Base-by-base conservation (phyloP, 2,329 filamentous ascomycete species). In the Beauveria asiatica region DNA sequence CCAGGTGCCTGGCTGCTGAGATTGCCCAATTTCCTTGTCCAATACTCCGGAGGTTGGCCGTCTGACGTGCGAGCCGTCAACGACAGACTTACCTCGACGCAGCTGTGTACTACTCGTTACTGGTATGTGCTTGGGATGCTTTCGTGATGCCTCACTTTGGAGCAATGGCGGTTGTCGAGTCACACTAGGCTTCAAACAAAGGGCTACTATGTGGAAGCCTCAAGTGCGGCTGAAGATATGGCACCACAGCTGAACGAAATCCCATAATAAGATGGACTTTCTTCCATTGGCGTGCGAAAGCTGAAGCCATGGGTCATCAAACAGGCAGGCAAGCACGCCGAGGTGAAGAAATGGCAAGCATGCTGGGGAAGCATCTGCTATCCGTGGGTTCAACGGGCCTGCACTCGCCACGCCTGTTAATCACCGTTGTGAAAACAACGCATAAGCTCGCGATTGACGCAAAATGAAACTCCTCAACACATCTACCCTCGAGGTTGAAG, bases 231-330 rank as follows among this genome's bases (percentile, higher is more conserved):
- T 58, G 56, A 58, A 27, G 21, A 27, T 13, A 16, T 16, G 37
- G 17, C 45, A 23, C 37, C 37, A 25, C 37, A 51, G 56, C 56
- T 51, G 46, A 58, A 44, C 13, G 7, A 8, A 33, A 30, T 50
- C 44, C 55, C 55, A 50, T 42, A 30, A 42, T 39, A 49, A 49
- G 33, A 50, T 57, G 55, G 55, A 57, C 17, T 49, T 50, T 17
- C 6, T 46, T 7, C 23, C 11, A 9, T 19, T 42, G 8, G 21
- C 17, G 37, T 23, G 33, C 17, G 3, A 27, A 45, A 44, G 56
- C 56, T 37, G 46, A 51, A 44, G 56, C 25, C 23, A 58, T 16
- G 46, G 46, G 56, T 58, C 37, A 51, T 48, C 11, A 21, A 58
- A 44, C 5, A 44, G 37, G 25, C 54, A 58, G n/a, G 33, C 30